These are phyloP conservation scores for Corylus avellana DNA, from an alignment of 306 rosid species.

Conservation along the genomic window DNA sequence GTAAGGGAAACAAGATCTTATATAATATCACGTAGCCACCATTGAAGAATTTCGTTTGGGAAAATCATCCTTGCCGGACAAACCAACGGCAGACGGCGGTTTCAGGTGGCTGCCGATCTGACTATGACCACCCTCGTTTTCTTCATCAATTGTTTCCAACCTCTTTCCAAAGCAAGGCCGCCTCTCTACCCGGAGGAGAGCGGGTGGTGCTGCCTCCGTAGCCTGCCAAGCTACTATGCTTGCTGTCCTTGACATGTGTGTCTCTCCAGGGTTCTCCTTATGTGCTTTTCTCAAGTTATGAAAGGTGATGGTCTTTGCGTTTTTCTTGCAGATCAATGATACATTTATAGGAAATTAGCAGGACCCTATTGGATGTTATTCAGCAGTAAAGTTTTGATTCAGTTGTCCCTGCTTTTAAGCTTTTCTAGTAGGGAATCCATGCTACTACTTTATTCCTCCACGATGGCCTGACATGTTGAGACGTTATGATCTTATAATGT, in stretches of 20 bases:
- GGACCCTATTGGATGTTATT: not conserved
- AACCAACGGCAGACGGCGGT: not conserved
- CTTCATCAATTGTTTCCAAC: slow-evolving; percentile 13
- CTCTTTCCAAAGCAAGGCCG: not conserved
- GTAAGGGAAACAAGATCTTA: not conserved
- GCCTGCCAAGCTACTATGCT: not conserved
- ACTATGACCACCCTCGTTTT: not conserved
- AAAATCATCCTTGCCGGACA: not conserved
- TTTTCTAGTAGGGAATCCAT: not conserved
- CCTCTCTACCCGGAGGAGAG: not conserved
- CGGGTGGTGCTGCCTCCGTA: slow-evolving; percentile 3
- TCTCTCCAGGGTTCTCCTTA: not conserved
- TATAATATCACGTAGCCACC: not conserved
- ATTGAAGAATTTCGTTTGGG: not conserved
- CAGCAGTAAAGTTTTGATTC: not conserved
- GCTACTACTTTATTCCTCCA: slow-evolving; percentile 5
- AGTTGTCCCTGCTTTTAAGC: not conserved
- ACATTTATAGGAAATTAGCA: slow-evolving; percentile 2
- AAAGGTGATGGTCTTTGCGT: not conserved
- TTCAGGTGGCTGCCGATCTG: not conserved
- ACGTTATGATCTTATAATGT: too few species aligned
- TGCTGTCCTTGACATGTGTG: slow-evolving; percentile 5
- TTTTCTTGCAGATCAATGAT: not conserved
- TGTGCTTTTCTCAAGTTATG: not conserved
- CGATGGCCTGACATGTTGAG: not conserved